Conservation (phyloP, 257 asterid species). For the Avicennia marina region DNA sequence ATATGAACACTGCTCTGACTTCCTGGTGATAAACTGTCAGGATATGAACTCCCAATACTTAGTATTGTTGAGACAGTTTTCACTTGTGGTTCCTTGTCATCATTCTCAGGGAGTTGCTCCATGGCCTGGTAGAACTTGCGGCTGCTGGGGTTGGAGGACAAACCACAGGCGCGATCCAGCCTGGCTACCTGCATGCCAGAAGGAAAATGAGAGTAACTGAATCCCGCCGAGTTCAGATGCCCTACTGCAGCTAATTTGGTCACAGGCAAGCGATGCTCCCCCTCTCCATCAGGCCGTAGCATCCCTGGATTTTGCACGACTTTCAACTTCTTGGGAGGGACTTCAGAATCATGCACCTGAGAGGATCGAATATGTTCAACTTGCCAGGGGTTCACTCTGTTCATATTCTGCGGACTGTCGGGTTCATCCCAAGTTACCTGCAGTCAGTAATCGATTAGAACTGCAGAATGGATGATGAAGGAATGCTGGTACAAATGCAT, state of each 20-base stretch:
- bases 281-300: slow-evolving; percentile 17
- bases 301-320: slow-evolving; percentile 13
- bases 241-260: slow-evolving; percentile 3
- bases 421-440: slow-evolving; percentile 63
- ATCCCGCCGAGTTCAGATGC: slow-evolving; percentile 11
- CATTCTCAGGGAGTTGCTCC: slow-evolving; percentile 7
- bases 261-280: background rate
- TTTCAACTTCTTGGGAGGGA: slow-evolving; percentile 40
- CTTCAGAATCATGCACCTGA: slow-evolving; percentile 8
- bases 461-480: background rate
- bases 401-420: slow-evolving; percentile 9
- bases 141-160: too few species aligned
- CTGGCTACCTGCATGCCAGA: slow-evolving; percentile 66
- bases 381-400: slow-evolving; percentile 63
- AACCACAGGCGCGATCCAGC: slow-evolving; percentile 27
- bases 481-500: background rate
- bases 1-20: slow-evolving; percentile 32
- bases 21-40: slow-evolving; percentile 27
- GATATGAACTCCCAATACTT: slow-evolving; percentile 27
- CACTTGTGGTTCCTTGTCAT: background rate
- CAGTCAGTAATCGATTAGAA: background rate
- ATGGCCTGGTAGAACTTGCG: background rate
- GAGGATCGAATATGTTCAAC: slow-evolving; percentile 26
- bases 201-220: slow-evolving; percentile 25
- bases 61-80: slow-evolving; percentile 31